Base-by-base conservation (phyloP, 768 basidiomycete genomes). In the Leccinum obscurum region DNA sequence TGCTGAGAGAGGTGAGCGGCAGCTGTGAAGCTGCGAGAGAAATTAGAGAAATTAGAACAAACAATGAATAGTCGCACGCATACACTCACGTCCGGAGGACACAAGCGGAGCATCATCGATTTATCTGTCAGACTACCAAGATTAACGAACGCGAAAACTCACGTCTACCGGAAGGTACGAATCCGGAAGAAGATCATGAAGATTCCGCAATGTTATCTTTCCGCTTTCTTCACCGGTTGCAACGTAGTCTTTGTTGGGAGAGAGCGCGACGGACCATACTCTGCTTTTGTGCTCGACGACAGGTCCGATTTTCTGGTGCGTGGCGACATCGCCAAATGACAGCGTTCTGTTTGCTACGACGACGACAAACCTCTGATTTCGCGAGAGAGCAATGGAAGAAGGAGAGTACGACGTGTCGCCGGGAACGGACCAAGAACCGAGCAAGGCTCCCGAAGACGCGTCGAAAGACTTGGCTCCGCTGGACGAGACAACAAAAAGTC, bases 1-100 rank as follows among this genome's bases (percentile, higher is more conserved):
- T 15, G 1, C 30, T n/a, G n/a, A 63, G 26, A 39, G 3, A 11
- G 3, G 63, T 44, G 5, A 64, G 34, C 4, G 63, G 63, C 6
- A 59, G 9, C 52, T 56, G 2, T 1, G 30, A 54, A 0, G 4
- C 61, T 62, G 11, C 6, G 7, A 14, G 20, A 6, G 20, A 10
- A 22, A 13, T 3, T 3, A 15, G 4, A 55, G 8, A 10, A 2
- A 24, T 55, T 1, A 54, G 46, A n/a, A 28, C n/a, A 39, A 11
- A 15, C 10, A 17, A 26, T 13, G 13, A 4, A 20, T 54, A 26
- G 35, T 14, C 17, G 22, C n/a, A 20, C 24, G 37, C 24, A 54
- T 24, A 39, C 13, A 32, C 52, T 52, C n/a, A 54, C 53, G n/a
- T 14, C 34, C 20, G 34, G n/a, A 39, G 14, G 8, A 54, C 34